Evolutionary conservation across 1,284 basidiomycete species (phyloP), one percentile per base, ranked within the genome.

Genomic region (Pseudozyma flocculosa): DNA sequence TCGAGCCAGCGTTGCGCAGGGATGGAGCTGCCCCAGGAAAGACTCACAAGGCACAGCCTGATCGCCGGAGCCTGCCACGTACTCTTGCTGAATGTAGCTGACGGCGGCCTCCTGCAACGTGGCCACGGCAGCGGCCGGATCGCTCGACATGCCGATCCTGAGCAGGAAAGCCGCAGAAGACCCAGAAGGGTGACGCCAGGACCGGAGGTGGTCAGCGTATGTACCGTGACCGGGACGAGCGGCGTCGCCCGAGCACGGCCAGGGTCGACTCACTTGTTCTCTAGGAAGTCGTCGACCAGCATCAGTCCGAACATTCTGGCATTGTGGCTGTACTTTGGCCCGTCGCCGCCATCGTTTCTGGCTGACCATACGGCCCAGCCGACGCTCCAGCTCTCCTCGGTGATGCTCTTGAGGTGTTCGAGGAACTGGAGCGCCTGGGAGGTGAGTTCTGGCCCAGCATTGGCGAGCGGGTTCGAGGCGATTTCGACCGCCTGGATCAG

Each of bases 221-320:
- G n/a, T n/a, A n/a, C n/a, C n/a, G n/a, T n/a, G n/a, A n/a, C n/a
- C n/a, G n/a, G n/a, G n/a, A n/a, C n/a, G n/a, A n/a, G n/a, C n/a
- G n/a, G n/a, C n/a, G n/a, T n/a, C n/a, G n/a, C n/a, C n/a, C n/a
- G n/a, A n/a, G 26, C 26, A 29, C 26, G 11, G 26, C 26, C n/a
- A n/a, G n/a, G n/a, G n/a, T 29, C 26, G 18, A 57, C 88, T 82
- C 78, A 90, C 90, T 86, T 84, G 78, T 87, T 87, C 70, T 89
- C 88, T 56, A 93, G 82, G 73, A 89, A 90, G 50, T 91, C 89
- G 61, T 91, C 89, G 53, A 94, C 79, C 51, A 94, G 85, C 57
- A 89, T 85, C 64, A 94, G 81, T 22, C 87, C 89, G 78, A 89
- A 92, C 80, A 93, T 88, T 51, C 91, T 84, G 38, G 85, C 88